phyloP scores from a whole-genome alignment of 2,329 filamentous ascomycete genomes.

The Penicillium expansum region DNA sequence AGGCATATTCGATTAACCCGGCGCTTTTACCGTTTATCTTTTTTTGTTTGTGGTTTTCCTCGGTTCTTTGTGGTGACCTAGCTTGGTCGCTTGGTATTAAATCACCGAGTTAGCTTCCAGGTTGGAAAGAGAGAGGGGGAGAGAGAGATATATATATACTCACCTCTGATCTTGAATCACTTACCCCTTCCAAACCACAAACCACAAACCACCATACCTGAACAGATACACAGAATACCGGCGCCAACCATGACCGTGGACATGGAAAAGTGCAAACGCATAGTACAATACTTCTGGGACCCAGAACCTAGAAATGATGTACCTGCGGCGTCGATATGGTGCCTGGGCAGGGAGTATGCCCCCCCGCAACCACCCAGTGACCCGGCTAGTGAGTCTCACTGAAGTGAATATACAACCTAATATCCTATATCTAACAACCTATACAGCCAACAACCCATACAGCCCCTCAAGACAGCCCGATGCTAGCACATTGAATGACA shows the following conservation, averaged over 20 bases:
- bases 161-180: background rate
- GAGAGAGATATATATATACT: background rate
- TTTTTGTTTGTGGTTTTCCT: background rate
- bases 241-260: constrained; percentile 61
- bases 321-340: constrained; percentile 75
- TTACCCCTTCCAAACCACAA: background rate
- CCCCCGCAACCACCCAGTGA: constrained; percentile 8
- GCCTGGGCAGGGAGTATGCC: constrained; percentile 63
- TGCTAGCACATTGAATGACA: constrained; percentile 4
- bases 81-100: background rate
- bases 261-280: constrained; percentile 72
- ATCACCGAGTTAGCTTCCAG: background rate
- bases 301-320: constrained; percentile 78
- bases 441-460: background rate
- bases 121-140: background rate
- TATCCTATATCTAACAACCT: background rate
- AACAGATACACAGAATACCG: background rate
- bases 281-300: constrained; percentile 91
- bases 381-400: background rate
- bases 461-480: background rate
- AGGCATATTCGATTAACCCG: background rate
- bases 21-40: background rate
- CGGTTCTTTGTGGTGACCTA: background rate
- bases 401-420: background rate
- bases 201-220: background rate